Conservation (phyloP, 1,139 yeast species). For the Magnusiomyces fungicola region DNA sequence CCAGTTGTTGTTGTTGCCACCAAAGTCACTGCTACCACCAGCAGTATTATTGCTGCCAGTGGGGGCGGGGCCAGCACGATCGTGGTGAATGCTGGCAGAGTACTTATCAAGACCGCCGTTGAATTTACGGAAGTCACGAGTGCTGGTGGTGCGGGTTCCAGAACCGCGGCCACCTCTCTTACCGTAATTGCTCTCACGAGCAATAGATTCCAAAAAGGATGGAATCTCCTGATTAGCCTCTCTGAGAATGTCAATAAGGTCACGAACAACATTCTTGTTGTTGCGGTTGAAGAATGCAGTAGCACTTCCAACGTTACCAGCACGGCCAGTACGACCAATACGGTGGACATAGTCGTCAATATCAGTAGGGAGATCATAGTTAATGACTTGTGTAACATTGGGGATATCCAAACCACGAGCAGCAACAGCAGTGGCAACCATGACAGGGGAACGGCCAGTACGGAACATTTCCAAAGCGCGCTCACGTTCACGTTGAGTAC, state of each 20-base stretch:
- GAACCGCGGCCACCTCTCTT: conserved; percentile 48
- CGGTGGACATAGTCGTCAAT: conserved; percentile 98
- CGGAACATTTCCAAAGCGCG: conserved; percentile 88
- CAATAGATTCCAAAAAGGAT: conserved; percentile 67
- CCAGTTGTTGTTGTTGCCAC: conserved; percentile 29
- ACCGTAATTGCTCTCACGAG: conserved; percentile 60
- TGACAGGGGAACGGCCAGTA: conserved; percentile 77
- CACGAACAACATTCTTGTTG: conserved; percentile 84
- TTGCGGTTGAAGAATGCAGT: conserved; percentile 97
- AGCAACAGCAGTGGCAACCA: conserved; percentile 98
- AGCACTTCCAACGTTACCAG: conserved; percentile 97
- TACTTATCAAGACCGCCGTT: conserved; percentile 29
- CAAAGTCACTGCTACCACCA: conserved; percentile 30
- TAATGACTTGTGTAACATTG: conserved; percentile 94
- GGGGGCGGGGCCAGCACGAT: too few relatives aligned
- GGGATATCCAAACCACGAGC: conserved; percentile 99
- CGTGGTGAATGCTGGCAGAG: conserved; percentile 28
- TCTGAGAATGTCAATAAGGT: conserved; percentile 72
- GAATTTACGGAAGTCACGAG: conserved; percentile 36
- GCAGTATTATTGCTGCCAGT: conserved; percentile 21
- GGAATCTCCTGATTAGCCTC: conserved; percentile 99
- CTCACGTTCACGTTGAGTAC: conserved; percentile 97
- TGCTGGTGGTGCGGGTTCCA: conserved; percentile 24
- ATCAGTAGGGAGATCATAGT: conserved; percentile 93
- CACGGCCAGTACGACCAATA: conserved; percentile 99